Evolutionary conservation across 306 rosid genomes (phyloP), one percentile per base, ranked within the genome.

Genomic region (Mimosa bimucronata): DNA sequence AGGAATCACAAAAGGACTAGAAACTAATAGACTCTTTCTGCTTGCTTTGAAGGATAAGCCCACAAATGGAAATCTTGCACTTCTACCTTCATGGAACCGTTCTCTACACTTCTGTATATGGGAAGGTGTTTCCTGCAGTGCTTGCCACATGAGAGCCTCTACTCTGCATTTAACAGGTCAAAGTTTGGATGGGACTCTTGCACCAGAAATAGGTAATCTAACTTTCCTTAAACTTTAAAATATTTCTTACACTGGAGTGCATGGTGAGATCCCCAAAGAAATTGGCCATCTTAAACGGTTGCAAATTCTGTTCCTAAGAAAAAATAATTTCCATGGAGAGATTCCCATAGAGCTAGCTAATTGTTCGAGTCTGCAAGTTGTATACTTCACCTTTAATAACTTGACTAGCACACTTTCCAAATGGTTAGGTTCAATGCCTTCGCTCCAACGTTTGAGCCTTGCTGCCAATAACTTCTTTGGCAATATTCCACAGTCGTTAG

Each of bases 41-140:
- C 75, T 85, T 3, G 74, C 12, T 60, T 29, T 85, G 67, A 74
- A 81, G 3, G 73, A 81, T 9, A 81, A 78, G 28, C 71, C 78
- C 26, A 81, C 76, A 12, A 70, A 74, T 50, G 73, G 81, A 2
- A 4, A 29, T 3, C 73, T 73, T 2, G 23, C 69, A 15, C 16
- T 85, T 46, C 53, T 46, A 1, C 2, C 53, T 15, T 46, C n/a
- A 14, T 46, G 53, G 53, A 46, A 46, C 1, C 6, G n/a, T 46
- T 46, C 53, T 5, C 53, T 46, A 18, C 53, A 15, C 19, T 46
- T 46, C 1, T 46, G 53, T 14, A 46, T 12, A 46, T 46, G n/a
- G 53, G 53, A 13, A 46, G n/a, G 53, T 46, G 53, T 46, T 46
- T 46, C 19, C 1, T 46, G 53, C 19, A 46, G 53, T 46, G 19